Evolutionary conservation across 139 green algal genomes (phyloP).

Genomic region (Nannochloris sp.): DNA sequence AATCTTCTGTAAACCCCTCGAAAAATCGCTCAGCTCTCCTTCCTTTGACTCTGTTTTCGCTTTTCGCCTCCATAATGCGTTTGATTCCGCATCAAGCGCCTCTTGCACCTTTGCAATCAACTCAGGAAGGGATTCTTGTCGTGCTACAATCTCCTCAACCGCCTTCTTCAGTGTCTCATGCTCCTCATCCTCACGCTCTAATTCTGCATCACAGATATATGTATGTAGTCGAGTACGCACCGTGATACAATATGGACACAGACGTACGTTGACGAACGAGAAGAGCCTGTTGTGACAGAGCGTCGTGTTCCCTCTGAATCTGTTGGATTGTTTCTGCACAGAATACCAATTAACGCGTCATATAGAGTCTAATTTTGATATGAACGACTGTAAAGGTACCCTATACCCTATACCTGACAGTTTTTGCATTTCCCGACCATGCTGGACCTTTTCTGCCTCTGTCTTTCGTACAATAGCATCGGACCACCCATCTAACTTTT

Average conservation of each 20-base stretch:
- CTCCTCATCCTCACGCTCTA: constrained; percentile 7
- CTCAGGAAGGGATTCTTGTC: constrained; percentile 14
- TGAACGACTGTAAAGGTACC: background rate
- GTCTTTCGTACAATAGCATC: constrained; percentile 7
- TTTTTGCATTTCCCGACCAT: constrained; percentile 11
- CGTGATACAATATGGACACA: no score
- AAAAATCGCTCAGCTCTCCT: constrained; percentile 14
- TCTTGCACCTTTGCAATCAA: constrained; percentile 16
- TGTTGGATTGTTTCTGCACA: no score
- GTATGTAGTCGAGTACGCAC: background rate
- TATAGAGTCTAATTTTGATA: no score
- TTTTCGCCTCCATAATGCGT: constrained; percentile 10
- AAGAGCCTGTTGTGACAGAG: background rate
- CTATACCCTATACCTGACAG: constrained; percentile 14
- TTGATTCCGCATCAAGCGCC: constrained; percentile 14
- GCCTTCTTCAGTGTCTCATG: constrained; percentile 9
- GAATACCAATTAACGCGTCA: no score
- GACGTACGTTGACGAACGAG: background rate
- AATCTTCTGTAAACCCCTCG: constrained; percentile 16
- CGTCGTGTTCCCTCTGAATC: background rate
- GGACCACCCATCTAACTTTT: constrained; percentile 11
- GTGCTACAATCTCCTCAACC: constrained; percentile 8
- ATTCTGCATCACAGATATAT: background rate
- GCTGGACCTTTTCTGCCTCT: constrained; percentile 10
- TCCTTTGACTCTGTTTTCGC: constrained; percentile 17